Evolutionary conservation across 2,329 filamentous ascomycete genomes (phyloP).

Genomic region (Scedosporium minutisporum): DNA sequence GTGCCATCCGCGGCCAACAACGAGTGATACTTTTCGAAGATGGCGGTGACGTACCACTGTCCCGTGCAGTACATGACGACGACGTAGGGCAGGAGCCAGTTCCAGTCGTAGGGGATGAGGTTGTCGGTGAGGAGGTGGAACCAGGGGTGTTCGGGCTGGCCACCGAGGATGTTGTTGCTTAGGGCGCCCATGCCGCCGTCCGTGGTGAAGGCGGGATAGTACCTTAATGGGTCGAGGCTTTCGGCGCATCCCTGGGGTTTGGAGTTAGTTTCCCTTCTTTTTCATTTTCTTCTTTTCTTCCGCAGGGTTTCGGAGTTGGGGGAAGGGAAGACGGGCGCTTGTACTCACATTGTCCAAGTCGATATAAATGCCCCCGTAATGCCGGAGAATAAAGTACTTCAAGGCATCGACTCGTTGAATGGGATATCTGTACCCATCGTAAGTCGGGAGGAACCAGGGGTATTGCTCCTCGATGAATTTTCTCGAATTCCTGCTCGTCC

Average conservation of each 20-base stretch:
- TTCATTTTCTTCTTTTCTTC: no score
- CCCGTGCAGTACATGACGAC: constrained; percentile 74
- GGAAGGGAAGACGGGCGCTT: no score
- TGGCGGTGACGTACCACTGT: constrained; percentile 64
- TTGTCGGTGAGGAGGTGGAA: constrained; percentile 35
- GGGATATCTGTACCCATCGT: constrained; percentile 57
- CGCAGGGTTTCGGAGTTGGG: no score
- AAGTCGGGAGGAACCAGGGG: constrained; percentile 62
- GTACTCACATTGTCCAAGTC: constrained; percentile 32
- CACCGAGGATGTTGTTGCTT: constrained; percentile 72
- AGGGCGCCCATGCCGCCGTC: constrained; percentile 50
- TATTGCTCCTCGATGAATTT: constrained; percentile 62
- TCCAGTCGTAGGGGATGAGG: constrained; percentile 51
- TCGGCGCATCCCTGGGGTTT: constrained; percentile 14
- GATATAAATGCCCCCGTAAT: constrained; percentile 66
- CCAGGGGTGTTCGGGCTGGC: constrained; percentile 63
- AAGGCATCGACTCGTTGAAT: constrained; percentile 66
- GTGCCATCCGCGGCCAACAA: no score
- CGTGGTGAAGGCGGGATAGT: constrained; percentile 14
- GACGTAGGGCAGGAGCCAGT: constrained; percentile 53
- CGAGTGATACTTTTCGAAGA: constrained; percentile 60
- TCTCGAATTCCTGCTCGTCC: constrained; percentile 34
- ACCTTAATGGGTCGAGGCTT: constrained; percentile 17
- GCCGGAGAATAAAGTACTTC: constrained; percentile 62
- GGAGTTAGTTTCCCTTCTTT: no score